Base-by-base conservation (phyloP, 164 flowering plant genomes). In the Vitis cinerea region DNA sequence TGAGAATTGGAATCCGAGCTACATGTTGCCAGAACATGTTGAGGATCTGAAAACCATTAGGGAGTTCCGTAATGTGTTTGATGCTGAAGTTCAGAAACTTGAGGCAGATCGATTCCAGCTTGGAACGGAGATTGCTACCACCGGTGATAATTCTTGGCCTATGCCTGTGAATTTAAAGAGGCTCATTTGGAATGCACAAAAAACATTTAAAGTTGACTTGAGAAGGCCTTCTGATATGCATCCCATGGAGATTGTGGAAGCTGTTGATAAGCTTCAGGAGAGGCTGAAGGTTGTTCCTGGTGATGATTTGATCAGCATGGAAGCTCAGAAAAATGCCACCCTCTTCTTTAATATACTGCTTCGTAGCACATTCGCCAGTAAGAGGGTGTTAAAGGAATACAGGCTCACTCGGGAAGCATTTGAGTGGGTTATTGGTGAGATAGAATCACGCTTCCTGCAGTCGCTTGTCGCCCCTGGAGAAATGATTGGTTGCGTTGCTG, bases 401-500 rank as follows among this genome's bases (percentile, higher is more conserved):
- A 86, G 92, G 75, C 93, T 95, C 31, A 90, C 92, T 30, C 88
- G 91, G 12, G 98, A 91, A 80, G 98, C 99, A 69, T 95, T 95
- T 76, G 99, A 93, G 23, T 95, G 99, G 99, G 98, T 95, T 63
- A 84, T 93, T 73, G 99, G 99, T 72, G 99, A 96, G 79, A 90
- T 96, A 50, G 99, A 96, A 65, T 89, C 99, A 60, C 85, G 99
- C 10, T 96, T 96, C 75, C 76, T 91, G 54, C 99, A 93, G 72
- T 96, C 99, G 57, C 77, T 96, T 64, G 99, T 93, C 4, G 99
- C 99, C 10, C 90, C 98, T n/a, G 99, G 99, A 12, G 99, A 96
- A 82, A 96, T 96, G 99, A 96, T 96, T 74, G 99, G 99, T 15
- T 96, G 99, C 83, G 98, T 93, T 77, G 99, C 99, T 66, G 99